A percentile compares a stretch with the other conserved stretches of the same genome.
phyloP scores from a whole-genome alignment of 2,329 filamentous ascomycete species.

The Colletotrichum spinosum region DNA sequence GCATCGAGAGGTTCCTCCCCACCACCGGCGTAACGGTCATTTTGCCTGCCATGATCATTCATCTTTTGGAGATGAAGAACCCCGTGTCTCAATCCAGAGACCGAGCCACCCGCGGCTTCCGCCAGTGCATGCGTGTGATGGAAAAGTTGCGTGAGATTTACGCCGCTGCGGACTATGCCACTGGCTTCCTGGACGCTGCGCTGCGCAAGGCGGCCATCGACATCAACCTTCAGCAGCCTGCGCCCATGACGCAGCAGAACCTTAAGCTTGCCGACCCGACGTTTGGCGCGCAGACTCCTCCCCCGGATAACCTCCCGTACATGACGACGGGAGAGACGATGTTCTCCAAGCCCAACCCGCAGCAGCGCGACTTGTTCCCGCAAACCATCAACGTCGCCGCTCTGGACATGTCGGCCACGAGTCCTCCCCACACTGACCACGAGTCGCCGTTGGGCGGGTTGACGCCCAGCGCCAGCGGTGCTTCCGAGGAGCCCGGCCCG shows the following conservation, averaged over 20 bases:
- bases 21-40: conserved; percentile 93
- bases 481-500: conserved; percentile 54
- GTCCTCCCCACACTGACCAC: conserved; percentile 59
- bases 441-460: conserved; percentile 52
- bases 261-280: conserved; percentile 46
- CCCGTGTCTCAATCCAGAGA: conserved; percentile 78
- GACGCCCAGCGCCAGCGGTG: conserved; percentile 59
- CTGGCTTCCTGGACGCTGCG: conserved; percentile 91
- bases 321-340: conserved; percentile 55
- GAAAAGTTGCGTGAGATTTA: conserved; percentile 90
- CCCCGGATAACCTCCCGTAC: conserved; percentile 61
- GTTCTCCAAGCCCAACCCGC: conserved; percentile 41
- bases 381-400: conserved; percentile 52
- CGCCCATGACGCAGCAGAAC: conserved; percentile 49
- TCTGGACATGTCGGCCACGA: conserved; percentile 50
- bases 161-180: conserved; percentile 94
- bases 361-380: conserved; percentile 44
- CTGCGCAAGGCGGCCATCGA: conserved; percentile 88
- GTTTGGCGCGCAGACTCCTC: conserved; percentile 61
- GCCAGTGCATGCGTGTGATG: conserved; percentile 93
- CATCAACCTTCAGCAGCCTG: conserved; percentile 55
- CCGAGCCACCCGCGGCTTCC: conserved; percentile 82
- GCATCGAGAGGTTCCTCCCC: conserved; percentile 83
- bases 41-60: conserved; percentile 92
- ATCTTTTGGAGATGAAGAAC: conserved; percentile 92